Base-by-base conservation (phyloP, 1,284 basidiomycete genomes). In the Ceratobasidium theobromae region DNA sequence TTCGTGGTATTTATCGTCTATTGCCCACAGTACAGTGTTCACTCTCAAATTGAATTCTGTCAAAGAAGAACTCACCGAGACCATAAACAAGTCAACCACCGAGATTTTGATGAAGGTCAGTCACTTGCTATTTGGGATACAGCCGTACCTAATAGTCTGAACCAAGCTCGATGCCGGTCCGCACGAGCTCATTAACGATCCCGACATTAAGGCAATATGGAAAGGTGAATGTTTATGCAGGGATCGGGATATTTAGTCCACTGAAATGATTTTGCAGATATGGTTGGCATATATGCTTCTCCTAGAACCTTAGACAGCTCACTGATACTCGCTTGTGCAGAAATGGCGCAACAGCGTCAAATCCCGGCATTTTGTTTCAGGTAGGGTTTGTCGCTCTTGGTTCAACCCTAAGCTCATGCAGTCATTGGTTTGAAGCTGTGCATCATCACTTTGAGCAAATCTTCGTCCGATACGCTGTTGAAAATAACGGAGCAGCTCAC, bases 291-390 rank as follows among this genome's bases (percentile, higher is more conserved):
- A 5, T 3, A 8, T 21, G 9, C 43, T 45, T 45, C 12, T 21
- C 18, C 9, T 11, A 14, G 8, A 6, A 21, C 9, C 9, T 9
- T 21, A 21, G 16, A 38, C 35, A 45, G 18, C 18, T 11, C 43
- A 27, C 23, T 52, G 9, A 62, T 23, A 2, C 14, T 5, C 6
- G 27, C 9, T 21, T 1, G 25, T 6, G 52, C n/a, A 55, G 58
- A 51, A 52, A 30, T 62, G 58, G 46, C 30, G 58, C 6, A 62
- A 62, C 33, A 62, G 32, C 11, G 48, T 41, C 32, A 62, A 62
- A 35, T 49, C 58, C n/a, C 58, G 58, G 12, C 58, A 62, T 25
- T 62, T 62, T 52, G 58, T 62, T 23, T 62, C 58, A 16, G 58
- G 58, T 62, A 16, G 16, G 48, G 8, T 14, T 51, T 38, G 2